Base-by-base conservation (phyloP, 495 filamentous ascomycete species). In the Aspergillus sparsus region DNA sequence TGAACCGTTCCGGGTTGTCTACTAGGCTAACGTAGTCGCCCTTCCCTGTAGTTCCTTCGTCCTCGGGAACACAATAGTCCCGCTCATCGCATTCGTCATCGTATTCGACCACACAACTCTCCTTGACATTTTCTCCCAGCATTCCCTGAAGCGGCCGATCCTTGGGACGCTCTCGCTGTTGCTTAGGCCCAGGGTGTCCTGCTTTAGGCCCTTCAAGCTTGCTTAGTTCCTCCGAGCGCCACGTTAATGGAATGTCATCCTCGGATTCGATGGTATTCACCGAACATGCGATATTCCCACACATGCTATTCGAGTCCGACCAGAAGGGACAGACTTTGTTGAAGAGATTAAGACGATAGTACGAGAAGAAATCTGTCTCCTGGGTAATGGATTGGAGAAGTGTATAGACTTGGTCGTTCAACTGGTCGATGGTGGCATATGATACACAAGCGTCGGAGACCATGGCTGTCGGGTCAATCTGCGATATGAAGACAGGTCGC, bases 61-160 rank as follows among this genome's bases (percentile, higher is more conserved):
- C 94, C 63, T 98, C 94, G 1, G 93, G 93, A 7, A 98, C 84
- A 78, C 94, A 98, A 72, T 98, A 98, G 68, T 98, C 94, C 33
- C 93, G 83, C 55, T 98, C 91, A 74, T 98, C 94, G 62, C 94
- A 97, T 70, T 98, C 94, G 65, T 98, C 95, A 66, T 97, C 94
- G 69, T 94, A 96, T 72, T 98, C 94, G 2, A 97, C 86, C 44
- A 98, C 90, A 72, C 94, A 98, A 66, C 90, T 96, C 75, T 98
- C 94, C 16, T 90, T 91, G 8, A 96, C 93, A 54, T 87, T 80
- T 51, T 92, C 89, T 35, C 94, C 94, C 37, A 98, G 77, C 68
- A 84, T 81, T 3, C 93, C 95, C 66, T 89, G 85, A 15, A 98
- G 78, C 12, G 94, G 94, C 60, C 83, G 80, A 62, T 86, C 68